Base-by-base conservation (phyloP, 2,329 filamentous ascomycete species). In the Paracorniculantispora psalliotae region DNA sequence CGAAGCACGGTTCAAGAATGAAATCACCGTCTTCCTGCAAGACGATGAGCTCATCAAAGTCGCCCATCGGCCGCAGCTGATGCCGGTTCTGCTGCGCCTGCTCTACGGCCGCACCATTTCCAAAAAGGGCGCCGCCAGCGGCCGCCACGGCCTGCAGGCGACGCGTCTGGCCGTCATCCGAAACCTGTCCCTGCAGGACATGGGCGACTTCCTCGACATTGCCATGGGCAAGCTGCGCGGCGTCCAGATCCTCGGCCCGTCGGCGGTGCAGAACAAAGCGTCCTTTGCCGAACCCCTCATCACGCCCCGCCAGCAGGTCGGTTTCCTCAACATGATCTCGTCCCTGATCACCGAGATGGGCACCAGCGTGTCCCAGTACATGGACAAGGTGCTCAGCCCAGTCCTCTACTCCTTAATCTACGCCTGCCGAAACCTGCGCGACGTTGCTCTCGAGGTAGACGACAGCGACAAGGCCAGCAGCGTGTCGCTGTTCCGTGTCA, bases 51-150 rank as follows among this genome's bases (percentile, higher is more conserved):
- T 87, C 57, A 88, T 97, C 63, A 86, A 87, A 64, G 77, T 86
- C 7, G 84, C 88, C 53, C 91, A 99, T 68, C 85, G 89, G 9
- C 68, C 77, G 3, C 83, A 85, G 48, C 74, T 97, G 37, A 90
- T 97, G 80, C 93, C 94, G 1, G 84, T 99, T 5, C 79, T 99
- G 26, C 81, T 99, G 35, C 84, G 92, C 51, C 75, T 99, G 35
- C 78, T 99, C 2, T 99, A 97, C 71, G 94, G 94, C 43, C 87
- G 91, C 64, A 87, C 93, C 48, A 91, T 97, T 55, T 88, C 90
- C 19, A 88, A 91, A 66, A 90, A 90, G 67, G 90, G 90, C 19
- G 82, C 84, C 28, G 83, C 85, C 19, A 91, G 89, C 64, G 90
- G 90, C 13, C 88, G 88, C 63, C 87, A 91, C 67, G 91, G 91